Evolutionary conservation across 1,284 basidiomycete species (phyloP), one percentile per base, ranked within the genome.

Genomic region (Termitomyces sp.): DNA sequence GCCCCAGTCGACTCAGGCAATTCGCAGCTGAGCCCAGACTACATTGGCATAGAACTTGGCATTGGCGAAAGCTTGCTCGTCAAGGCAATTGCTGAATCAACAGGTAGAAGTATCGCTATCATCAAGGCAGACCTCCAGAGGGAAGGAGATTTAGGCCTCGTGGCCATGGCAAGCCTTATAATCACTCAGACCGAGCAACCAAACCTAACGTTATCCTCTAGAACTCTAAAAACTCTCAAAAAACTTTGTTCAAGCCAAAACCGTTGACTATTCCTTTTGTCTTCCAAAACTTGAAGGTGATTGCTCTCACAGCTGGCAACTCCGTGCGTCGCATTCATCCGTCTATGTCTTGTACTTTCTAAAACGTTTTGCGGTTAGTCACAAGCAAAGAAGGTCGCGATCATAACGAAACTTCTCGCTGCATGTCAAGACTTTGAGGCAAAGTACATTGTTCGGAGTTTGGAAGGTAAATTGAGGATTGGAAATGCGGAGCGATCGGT

Each of bases 401-500:
- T 96, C 60, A 97, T 99, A 67, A 97, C 94, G 50, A 94, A 95
- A 66, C 79, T 99, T 1, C 79, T 99, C 1, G 93, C 95, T 1
- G 88, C 93, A 4, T 99, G 95, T 66, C 87, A 93, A 65, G 91
- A 86, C 44, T 78, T 83, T 39, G 88, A 92, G 67, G 94, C 96
- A 21, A 99, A 98, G 70, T 99, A 96, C 69, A 90, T 99, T 59
- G 89, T 99, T 51, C 88, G 97, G 48, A 94, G 90, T 69, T 73
- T 99, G 61, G 96, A 98, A 73, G 97, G 97, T 54, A 99, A 99
- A 72, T 81, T 99, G 36, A 85, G 97, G 5, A 99, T 99, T 66
- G 94, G 97, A 43, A 88, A 99, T 62, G 97, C 97, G 2, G 97
- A 99, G 68, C 86, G 92, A 53, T 95, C 94, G 0, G 88, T 97